phyloP scores from a whole-genome alignment of 345 rosid genomes.

The Populus davidiana region DNA sequence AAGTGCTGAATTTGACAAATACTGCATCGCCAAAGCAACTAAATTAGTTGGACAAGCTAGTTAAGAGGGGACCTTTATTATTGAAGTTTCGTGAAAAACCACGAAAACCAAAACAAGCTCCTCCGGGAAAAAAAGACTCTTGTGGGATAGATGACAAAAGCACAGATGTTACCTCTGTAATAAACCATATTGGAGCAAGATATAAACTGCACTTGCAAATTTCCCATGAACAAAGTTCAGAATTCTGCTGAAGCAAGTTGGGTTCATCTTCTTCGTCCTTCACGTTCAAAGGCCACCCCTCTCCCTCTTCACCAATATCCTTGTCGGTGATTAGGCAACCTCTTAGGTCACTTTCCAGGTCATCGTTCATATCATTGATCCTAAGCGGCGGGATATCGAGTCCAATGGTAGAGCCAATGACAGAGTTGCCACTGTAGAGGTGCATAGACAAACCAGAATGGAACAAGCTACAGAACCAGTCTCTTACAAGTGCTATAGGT shows the following conservation, averaged over 20 bases:
- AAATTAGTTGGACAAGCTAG: constrained; percentile 1
- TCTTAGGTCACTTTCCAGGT: constrained; percentile 21
- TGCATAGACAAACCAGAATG: constrained; percentile 12
- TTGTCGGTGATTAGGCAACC: constrained; percentile 22
- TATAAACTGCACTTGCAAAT: constrained; percentile 45
- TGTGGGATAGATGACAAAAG: neutral
- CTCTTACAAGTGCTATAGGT: constrained; percentile 47
- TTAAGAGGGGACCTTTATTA: neutral
- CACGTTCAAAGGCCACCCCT: constrained; percentile 37
- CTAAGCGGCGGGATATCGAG: constrained; percentile 44
- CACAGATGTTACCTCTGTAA: constrained; percentile 43
- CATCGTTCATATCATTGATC: constrained; percentile 25
- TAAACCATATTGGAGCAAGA: constrained; percentile 68
- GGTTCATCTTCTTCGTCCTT: constrained; percentile 31
- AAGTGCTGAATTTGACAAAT: constrained; percentile 52
- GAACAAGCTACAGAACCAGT: constrained; percentile 35
- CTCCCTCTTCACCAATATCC: constrained; percentile 47
- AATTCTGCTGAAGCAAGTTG: constrained; percentile 13
- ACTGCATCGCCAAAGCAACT: constrained; percentile 37
- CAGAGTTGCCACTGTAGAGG: constrained; percentile 1
- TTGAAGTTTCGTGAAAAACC: neutral
- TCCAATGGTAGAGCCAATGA: constrained; percentile 20
- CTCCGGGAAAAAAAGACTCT: neutral
- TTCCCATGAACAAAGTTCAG: constrained; percentile 35
- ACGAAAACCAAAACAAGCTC: neutral